These are phyloP conservation scores for Arctium minus DNA, from an alignment of 129 eudicot genomes.

Conservation along the genomic window DNA sequence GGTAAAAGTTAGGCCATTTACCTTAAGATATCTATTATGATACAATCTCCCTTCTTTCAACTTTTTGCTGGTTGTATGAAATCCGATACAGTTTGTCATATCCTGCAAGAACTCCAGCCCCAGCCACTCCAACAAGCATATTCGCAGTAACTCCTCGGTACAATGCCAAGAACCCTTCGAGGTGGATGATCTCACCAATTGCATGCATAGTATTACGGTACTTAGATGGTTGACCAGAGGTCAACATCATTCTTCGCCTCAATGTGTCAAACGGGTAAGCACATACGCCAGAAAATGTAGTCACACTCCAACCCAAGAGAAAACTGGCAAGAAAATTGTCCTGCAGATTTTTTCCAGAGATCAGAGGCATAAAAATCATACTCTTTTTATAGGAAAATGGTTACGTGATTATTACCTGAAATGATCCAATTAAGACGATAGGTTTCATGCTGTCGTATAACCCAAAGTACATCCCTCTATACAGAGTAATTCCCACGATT, in stretches of 20 bases:
- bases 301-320: constrained; percentile 88
- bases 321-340: constrained; percentile 85
- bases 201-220: constrained; percentile 71
- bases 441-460: constrained; percentile 92
- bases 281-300: constrained; percentile 90
- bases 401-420: constrained; percentile 41
- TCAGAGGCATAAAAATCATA: not conserved
- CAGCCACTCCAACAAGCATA: constrained; percentile 94
- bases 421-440: constrained; percentile 67
- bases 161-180: constrained; percentile 73
- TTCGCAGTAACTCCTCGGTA: constrained; percentile 88
- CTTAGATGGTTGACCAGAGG: constrained; percentile 83
- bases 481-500: constrained; percentile 90
- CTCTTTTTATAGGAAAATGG: not conserved
- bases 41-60: not conserved
- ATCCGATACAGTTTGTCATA: constrained; percentile 67
- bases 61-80: constrained; percentile 33
- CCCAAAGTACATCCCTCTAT: constrained; percentile 97
- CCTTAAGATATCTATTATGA: not conserved
- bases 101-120: constrained; percentile 98
- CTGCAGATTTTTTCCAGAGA: constrained; percentile 39
- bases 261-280: constrained; percentile 97
- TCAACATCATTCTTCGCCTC: constrained; percentile 95
- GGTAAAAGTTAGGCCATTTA: constrained; percentile 11
- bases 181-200: constrained; percentile 62